These are phyloP conservation scores for Phytophthora fragariae DNA, from an alignment of 352 stramenopile species.

Conservation along the genomic window DNA sequence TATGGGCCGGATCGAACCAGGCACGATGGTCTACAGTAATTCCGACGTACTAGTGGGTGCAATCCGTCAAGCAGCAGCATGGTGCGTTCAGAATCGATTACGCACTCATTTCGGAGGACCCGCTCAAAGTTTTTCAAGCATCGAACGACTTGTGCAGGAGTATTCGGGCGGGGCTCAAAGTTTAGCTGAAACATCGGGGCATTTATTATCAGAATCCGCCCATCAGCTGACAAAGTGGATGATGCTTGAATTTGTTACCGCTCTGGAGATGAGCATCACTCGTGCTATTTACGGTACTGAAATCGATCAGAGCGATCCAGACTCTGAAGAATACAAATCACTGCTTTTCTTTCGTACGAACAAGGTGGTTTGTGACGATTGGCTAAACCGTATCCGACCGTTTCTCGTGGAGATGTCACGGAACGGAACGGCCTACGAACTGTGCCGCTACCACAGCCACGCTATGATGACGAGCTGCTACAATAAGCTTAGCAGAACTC, in stretches of 20 bases:
- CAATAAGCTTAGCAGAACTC: slow-evolving; percentile 46
- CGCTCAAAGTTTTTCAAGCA: slow-evolving; percentile 75
- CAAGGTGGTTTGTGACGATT: slow-evolving; percentile 74
- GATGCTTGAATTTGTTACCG: slow-evolving; percentile 63
- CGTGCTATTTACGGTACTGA: slow-evolving; percentile 34
- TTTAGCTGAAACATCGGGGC: slow-evolving; percentile 5
- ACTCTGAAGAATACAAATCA: slow-evolving; percentile 59
- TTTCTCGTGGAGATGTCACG: slow-evolving; percentile 57
- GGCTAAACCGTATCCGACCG: slow-evolving; percentile 69
- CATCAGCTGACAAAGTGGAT: slow-evolving; percentile 43
- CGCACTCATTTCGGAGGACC: slow-evolving; percentile 81
- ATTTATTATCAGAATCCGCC: not conserved
- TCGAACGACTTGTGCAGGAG: slow-evolving; percentile 72
- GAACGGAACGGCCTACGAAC: slow-evolving; percentile 30
- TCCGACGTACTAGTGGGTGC: slow-evolving; percentile 36
- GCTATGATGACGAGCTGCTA: slow-evolving; percentile 46
- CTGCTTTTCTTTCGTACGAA: slow-evolving; percentile 71
- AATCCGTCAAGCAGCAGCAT: slow-evolving; percentile 64
- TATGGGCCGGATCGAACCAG: slow-evolving; percentile 10
- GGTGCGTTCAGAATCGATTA: slow-evolving; percentile 77
- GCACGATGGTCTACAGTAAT: slow-evolving; percentile 18
- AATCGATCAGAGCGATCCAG: slow-evolving; percentile 34
- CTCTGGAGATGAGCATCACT: slow-evolving; percentile 57
- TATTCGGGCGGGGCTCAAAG: slow-evolving; percentile 30
- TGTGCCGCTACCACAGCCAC: slow-evolving; percentile 56